phyloP scores from a whole-genome alignment of 2,329 filamentous ascomycete genomes.

The Zasmidium cellare region DNA sequence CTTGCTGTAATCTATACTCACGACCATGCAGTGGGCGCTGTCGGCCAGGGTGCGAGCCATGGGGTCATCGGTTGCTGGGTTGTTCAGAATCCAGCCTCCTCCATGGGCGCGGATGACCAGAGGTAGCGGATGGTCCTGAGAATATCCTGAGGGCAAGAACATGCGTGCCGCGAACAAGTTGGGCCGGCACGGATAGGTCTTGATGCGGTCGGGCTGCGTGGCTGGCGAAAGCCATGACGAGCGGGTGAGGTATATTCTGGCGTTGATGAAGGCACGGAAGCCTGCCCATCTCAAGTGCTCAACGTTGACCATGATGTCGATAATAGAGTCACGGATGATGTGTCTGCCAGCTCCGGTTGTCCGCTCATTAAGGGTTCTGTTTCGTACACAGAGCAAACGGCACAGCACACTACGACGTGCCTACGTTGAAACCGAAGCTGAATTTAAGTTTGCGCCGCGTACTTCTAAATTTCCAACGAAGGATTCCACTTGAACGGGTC shows the following conservation, averaged over 20 bases:
- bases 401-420: too few species aligned
- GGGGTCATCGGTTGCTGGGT: constrained; percentile 47
- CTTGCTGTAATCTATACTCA: constrained; percentile 53
- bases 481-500: too few species aligned
- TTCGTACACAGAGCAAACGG: too few species aligned
- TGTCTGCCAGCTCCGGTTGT: too few species aligned
- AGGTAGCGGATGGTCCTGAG: constrained; percentile 29
- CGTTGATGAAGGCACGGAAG: constrained; percentile 8
- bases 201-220: constrained; percentile 12
- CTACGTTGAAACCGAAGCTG: too few species aligned
- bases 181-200: constrained; percentile 6
- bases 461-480: too few species aligned
- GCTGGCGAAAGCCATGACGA: constrained; percentile 13
- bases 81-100: constrained; percentile 51
- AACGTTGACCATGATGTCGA: background rate
- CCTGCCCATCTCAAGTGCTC: background rate
- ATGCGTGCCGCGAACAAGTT: constrained; percentile 11
- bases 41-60: constrained; percentile 48
- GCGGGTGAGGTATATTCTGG: constrained; percentile 3
- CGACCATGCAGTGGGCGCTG: constrained; percentile 42
- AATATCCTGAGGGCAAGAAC: constrained; percentile 5
- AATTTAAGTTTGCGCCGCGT: too few species aligned
- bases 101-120: constrained; percentile 55
- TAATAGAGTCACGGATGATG: too few species aligned
- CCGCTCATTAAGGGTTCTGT: too few species aligned